Evolutionary conservation across 192 early-diverging fungal genomes (phyloP).

Genomic region (Allomyces javanicus): DNA sequence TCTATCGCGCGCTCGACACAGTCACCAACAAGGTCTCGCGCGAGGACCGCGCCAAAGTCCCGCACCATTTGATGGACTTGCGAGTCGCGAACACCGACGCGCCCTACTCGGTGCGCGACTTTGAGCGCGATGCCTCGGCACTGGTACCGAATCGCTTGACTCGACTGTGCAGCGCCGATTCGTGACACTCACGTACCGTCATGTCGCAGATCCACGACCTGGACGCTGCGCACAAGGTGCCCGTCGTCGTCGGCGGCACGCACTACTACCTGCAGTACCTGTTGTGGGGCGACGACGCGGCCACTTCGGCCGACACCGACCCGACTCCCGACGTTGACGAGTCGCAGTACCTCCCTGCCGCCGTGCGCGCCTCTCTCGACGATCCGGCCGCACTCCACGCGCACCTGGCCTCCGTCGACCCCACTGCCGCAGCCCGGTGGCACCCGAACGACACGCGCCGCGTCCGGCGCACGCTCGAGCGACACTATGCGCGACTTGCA

Average conservation of each 20-base stretch:
- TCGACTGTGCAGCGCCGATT: slow-evolving; percentile 1
- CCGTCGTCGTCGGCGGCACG: slow-evolving; percentile 88
- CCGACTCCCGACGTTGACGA: slow-evolving; percentile 16
- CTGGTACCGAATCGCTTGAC: no score
- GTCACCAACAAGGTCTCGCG: slow-evolving; percentile 82
- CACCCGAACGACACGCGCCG: slow-evolving; percentile 74
- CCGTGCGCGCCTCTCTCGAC: slow-evolving; percentile 5
- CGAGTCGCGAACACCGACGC: slow-evolving; percentile 27
- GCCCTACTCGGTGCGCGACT: slow-evolving; percentile 79
- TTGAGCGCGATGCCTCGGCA: slow-evolving; percentile 49
- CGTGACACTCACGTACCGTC: slow-evolving; percentile 2
- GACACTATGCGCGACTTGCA: not conserved
- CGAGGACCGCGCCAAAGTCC: slow-evolving; percentile 41
- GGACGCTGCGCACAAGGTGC: slow-evolving; percentile 40
- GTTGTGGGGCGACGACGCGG: slow-evolving; percentile 40
- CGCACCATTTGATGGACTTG: slow-evolving; percentile 75
- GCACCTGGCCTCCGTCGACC: slow-evolving; percentile 51
- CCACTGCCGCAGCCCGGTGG: slow-evolving; percentile 73
- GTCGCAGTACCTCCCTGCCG: slow-evolving; percentile 14
- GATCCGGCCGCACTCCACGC: slow-evolving; percentile 39
- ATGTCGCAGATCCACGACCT: slow-evolving; percentile 50
- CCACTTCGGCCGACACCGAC: no score
- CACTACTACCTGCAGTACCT: slow-evolving; percentile 91
- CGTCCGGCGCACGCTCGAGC: slow-evolving; percentile 61
- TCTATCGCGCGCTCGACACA: slow-evolving; percentile 78